Conservation (phyloP, 208 protist genomes). For the Acanthamoeba lenticulata region DNA sequence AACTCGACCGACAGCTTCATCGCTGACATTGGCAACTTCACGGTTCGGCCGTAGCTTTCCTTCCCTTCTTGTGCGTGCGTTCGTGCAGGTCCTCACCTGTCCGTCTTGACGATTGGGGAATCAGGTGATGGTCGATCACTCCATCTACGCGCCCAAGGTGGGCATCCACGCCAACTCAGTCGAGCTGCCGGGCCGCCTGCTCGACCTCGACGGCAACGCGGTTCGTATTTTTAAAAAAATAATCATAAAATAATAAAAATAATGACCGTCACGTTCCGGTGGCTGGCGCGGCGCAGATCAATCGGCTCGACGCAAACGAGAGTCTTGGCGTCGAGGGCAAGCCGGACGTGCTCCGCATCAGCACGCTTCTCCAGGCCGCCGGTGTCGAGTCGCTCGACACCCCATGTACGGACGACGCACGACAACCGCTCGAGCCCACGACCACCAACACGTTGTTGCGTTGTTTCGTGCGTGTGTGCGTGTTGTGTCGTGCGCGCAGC, state of each 20-base stretch:
- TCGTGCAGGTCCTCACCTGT: too few relatives aligned
- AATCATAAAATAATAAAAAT: too few relatives aligned
- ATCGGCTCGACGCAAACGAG: background rate
- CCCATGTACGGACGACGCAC: background rate
- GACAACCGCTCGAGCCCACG: too few relatives aligned
- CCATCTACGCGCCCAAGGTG: background rate
- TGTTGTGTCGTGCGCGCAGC: too few relatives aligned
- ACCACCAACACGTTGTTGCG: too few relatives aligned
- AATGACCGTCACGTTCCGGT: background rate
- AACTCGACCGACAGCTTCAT: background rate
- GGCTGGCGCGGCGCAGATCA: background rate
- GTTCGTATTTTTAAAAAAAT: background rate
- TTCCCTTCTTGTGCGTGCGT: too few relatives aligned
- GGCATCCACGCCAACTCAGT: slow-evolving; percentile 6
- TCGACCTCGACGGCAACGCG: background rate
- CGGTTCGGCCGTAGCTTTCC: too few relatives aligned
- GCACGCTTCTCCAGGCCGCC: background rate
- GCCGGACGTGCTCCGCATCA: background rate
- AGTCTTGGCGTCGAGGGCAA: background rate
- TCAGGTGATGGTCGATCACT: slow-evolving; percentile 47
- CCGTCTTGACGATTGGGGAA: too few relatives aligned
- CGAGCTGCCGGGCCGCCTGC: background rate
- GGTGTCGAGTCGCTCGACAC: slow-evolving; percentile 50
- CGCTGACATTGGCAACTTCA: slow-evolving; percentile 40
- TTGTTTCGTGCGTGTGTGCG: too few relatives aligned